Evolutionary conservation across 345 rosid species (phyloP), one percentile per base, ranked within the genome.

Genomic region (Isatis tinctoria): DNA sequence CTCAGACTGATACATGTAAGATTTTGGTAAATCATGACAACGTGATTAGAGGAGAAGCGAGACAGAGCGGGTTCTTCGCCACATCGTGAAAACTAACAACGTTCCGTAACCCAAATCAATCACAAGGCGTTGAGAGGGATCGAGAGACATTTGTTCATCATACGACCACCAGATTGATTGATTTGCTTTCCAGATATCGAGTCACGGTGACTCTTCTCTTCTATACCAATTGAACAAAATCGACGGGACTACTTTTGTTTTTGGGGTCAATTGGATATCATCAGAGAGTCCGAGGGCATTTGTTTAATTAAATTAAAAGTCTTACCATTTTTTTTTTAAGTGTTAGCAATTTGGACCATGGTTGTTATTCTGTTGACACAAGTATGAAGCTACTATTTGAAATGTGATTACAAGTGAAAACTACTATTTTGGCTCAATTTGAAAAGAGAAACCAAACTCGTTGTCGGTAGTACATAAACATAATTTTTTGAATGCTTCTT

Each of bases 31-130:
- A n/a, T n/a, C n/a, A n/a, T n/a, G n/a, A n/a, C n/a, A n/a, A n/a
- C n/a, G n/a, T n/a, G n/a, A n/a, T n/a, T n/a, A n/a, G 80, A 71
- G 44, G 80, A 80, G 71, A 83, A 60, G 48, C 75, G 32, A 59
- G 74, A 78, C 7, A 70, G 44, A 3, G 56, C 61, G 26, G n/a
- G 83, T 72, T 74, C 76, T 69, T 67, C 82, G 65, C 86, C 86
- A 83, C 83, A 83, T 83, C 78, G 39, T 65, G 30, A 14, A 6
- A 18, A 43, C 18, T 32, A n/a, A n/a, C 4, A 17, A 53, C 37
- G 33, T 10, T 18, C 17, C 10, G 6, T 22, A n/a, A 32, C 6
- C 6, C 13, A 11, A 2, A 35, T 8, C 40, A 56, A 57, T 64
- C 72, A 48, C 30, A 36, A 71, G 11, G 71, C 72, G 62, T 30